Evolutionary conservation across 2,329 filamentous ascomycete genomes (phyloP).

Genomic region (Basipetospora chlamydospora): DNA sequence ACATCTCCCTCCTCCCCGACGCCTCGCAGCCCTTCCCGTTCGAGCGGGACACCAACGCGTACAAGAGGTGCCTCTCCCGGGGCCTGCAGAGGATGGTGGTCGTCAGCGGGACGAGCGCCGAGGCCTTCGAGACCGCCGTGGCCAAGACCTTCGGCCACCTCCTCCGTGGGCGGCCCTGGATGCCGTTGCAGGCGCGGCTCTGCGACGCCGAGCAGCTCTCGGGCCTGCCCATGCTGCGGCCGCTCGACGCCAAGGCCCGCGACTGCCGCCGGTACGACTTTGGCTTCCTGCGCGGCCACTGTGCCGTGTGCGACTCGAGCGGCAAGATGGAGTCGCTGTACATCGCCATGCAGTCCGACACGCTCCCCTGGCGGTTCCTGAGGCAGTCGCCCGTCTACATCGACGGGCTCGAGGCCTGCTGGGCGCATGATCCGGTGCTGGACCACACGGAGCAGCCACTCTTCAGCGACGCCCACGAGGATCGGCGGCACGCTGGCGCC

Average conservation of each 20-base stretch:
- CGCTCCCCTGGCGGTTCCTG: constrained; percentile 41
- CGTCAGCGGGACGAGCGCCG: constrained; percentile 31
- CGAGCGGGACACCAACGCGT: constrained; percentile 45
- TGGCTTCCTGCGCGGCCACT: constrained; percentile 36
- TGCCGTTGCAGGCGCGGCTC: constrained; percentile 42
- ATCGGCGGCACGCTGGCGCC: no score
- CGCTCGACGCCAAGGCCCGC: constrained; percentile 29
- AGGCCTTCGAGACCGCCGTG: constrained; percentile 34
- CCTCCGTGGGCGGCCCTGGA: constrained; percentile 36
- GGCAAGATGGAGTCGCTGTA: constrained; percentile 46
- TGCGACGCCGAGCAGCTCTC: constrained; percentile 39
- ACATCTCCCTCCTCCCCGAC: constrained; percentile 42
- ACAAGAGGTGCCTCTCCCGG: constrained; percentile 45
- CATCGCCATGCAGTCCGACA: constrained; percentile 39
- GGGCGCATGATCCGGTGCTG: constrained; percentile 35
- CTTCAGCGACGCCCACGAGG: no score
- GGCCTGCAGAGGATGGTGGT: constrained; percentile 44
- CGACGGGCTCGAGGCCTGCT: constrained; percentile 38
- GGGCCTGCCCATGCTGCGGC: constrained; percentile 45
- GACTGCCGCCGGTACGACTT: constrained; percentile 26
- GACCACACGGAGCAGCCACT: constrained; percentile 20
- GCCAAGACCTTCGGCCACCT: constrained; percentile 32
- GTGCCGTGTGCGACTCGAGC: constrained; percentile 37
- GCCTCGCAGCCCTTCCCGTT: constrained; percentile 42
- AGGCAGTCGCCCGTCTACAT: constrained; percentile 31